Evolutionary conservation across 306 rosid species (phyloP), one percentile per base, ranked within the genome.

Genomic region (Sesbania bispinosa): DNA sequence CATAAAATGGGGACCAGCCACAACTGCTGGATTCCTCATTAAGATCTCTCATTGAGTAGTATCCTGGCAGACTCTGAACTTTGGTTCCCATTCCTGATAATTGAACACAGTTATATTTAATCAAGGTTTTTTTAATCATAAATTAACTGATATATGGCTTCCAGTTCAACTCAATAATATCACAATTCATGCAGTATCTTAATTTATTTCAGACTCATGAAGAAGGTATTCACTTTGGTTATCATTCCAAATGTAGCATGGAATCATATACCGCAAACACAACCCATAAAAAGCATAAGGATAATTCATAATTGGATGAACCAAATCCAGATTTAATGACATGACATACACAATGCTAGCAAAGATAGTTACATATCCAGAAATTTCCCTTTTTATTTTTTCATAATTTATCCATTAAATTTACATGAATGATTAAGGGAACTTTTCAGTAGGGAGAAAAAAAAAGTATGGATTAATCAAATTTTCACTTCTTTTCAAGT

Each of bases 31-130:
- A 88, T 83, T 88, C 96, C 76, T 90, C 97, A 64, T 94, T 94
- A 75, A 90, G 96, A 87, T 94, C 98, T 84, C 90, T 88, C 89
- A 89, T 88, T 39, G 98, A 72, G 81, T 78, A 84, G 85, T 87
- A 86, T 52, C 89, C 90, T 10, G 96, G 92, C 71, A 86, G 81
- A 79, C 82, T 82, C 81, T 94, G 96, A 84, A 94, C 90, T 83
- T 94, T 90, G 77, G 97, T 90, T 84, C 98, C 98, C 98, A 94
- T 94, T 77, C 92, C 96, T 94, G 86, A 74, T 39, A 76, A 77
- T 59, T 69, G 35, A 60, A 21, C 61, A 64, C 53, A 32, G 26
- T 57, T n/a, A 59, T 21, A 64, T 35, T 26, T 70, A 43, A 73
- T 65, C 9, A 1, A 52, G 70, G 0, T 75, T 38, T 46, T 55